Percentiles rank a stretch among this genome's conserved stretches.
Conservation (phyloP, 2,329 filamentous ascomycete genomes). For the Fonsecaea multimorphosa region DNA sequence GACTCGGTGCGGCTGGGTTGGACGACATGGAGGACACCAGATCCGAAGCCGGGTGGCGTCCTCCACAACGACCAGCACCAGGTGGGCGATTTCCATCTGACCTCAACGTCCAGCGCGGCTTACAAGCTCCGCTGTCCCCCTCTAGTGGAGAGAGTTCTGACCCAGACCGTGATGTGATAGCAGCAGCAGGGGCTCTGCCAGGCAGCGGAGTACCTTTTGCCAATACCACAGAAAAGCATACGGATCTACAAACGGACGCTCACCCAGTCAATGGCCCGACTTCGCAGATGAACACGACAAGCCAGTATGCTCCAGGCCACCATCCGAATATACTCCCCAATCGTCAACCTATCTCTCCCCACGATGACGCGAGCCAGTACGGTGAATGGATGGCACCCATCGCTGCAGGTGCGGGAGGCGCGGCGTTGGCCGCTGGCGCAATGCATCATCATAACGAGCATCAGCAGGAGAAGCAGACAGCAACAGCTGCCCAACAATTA, state of each 20-base stretch:
- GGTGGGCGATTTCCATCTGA: constrained; percentile 97
- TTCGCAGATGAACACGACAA: constrained; percentile 13
- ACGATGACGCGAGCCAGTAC: constrained; percentile 49
- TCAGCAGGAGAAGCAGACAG: constrained; percentile 24
- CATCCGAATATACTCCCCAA: constrained; percentile 33
- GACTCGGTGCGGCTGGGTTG: constrained; percentile 45
- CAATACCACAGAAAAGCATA: constrained; percentile 29
- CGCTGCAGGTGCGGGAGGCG: constrained; percentile 44
- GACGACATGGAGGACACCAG: constrained; percentile 38
- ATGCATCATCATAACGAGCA: constrained; percentile 34
- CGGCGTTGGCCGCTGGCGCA: constrained; percentile 29
- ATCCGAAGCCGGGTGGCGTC: constrained; percentile 45
- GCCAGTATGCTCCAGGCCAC: constrained; percentile 28
- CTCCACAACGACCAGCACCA: constrained; percentile 74
- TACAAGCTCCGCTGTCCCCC: constrained; percentile 78
- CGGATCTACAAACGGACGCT: constrained; percentile 31
- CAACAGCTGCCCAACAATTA: constrained; percentile 19
- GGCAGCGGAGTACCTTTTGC: constrained; percentile 49
- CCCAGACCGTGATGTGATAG: constrained; percentile 60
- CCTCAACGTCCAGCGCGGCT: constrained; percentile 82
- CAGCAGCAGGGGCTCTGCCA: constrained; percentile 63
- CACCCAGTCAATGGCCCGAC: constrained; percentile 1
- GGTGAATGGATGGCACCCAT: constrained; percentile 62
- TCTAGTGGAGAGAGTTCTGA: constrained; percentile 81
- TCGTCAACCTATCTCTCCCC: constrained; percentile 27